Evolutionary conservation across 176 grass and related monocot species (phyloP).

Genomic region (Phragmites australis): DNA sequence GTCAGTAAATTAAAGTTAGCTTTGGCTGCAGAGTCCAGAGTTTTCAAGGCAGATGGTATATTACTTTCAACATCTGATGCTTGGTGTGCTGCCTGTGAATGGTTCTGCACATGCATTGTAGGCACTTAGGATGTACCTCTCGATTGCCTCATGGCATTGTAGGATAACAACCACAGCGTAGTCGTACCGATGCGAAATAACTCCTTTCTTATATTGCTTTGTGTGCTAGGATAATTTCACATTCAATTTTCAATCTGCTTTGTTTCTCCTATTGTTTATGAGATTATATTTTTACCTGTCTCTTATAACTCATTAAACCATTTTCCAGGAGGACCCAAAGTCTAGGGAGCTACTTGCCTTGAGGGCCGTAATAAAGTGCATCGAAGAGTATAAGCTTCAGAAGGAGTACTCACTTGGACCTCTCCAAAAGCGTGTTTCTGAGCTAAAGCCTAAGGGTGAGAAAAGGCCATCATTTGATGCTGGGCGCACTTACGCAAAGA

Average conservation of each 20-base stretch:
- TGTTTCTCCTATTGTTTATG: not conserved
- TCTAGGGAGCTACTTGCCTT: constrained; percentile 53
- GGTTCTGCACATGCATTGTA: not conserved
- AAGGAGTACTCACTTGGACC: constrained; percentile 70
- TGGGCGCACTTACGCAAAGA: constrained; percentile 45
- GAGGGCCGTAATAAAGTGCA: constrained; percentile 62
- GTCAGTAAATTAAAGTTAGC: not conserved
- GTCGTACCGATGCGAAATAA: not conserved
- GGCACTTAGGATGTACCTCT: not conserved
- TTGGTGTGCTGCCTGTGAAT: not conserved
- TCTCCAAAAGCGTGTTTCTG: constrained; percentile 62
- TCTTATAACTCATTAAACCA: not conserved
- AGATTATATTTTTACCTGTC: constrained; percentile 11
- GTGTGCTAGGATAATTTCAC: not conserved
- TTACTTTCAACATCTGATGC: constrained; percentile 1
- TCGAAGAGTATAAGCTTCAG: constrained; percentile 77
- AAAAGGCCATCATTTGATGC: constrained; percentile 51
- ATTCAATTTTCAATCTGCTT: not conserved
- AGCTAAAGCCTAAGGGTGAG: constrained; percentile 62
- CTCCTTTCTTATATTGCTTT: not conserved
- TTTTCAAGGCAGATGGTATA: not conserved
- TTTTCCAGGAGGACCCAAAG: constrained; percentile 59
- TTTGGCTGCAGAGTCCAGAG: not conserved
- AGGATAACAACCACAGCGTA: not conserved
- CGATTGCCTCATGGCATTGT: not conserved